These are phyloP conservation scores for Acrocalymma vagum DNA, from an alignment of 2,329 filamentous ascomycete species.

Conservation along the genomic window DNA sequence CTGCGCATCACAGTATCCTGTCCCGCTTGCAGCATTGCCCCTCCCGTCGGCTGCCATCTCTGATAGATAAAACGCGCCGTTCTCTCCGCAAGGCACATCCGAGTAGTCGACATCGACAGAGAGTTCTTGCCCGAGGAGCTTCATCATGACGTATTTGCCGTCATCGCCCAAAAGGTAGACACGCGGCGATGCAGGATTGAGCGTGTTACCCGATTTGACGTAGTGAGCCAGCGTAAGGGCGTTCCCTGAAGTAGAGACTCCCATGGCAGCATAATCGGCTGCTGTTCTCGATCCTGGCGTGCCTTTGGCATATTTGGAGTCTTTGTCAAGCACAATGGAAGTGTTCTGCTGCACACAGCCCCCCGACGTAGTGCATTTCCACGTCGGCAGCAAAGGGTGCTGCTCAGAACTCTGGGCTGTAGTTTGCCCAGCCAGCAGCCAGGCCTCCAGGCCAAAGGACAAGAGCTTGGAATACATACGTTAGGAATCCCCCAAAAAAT, in stretches of 20 bases:
- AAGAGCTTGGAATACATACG: slow-evolving; percentile 12
- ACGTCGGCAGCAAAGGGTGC: slow-evolving; percentile 58
- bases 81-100: slow-evolving; percentile 16
- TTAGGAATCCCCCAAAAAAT: no score
- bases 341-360: slow-evolving; percentile 56
- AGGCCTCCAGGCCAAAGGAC: slow-evolving; percentile 10
- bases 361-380: slow-evolving; percentile 54
- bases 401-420: slow-evolving; percentile 44
- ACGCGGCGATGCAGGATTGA: slow-evolving; percentile 14
- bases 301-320: slow-evolving; percentile 13
- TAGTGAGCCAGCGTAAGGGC: slow-evolving; percentile 21
- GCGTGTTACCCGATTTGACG: slow-evolving; percentile 11
- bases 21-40: slow-evolving; percentile 13
- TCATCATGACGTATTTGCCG: slow-evolving; percentile 15
- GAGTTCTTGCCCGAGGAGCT: slow-evolving; percentile 17
- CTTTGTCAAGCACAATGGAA: slow-evolving; percentile 55
- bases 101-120: slow-evolving; percentile 17
- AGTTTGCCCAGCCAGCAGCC: slow-evolving; percentile 10
- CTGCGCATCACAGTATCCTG: slow-evolving; percentile 18
- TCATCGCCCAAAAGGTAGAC: slow-evolving; percentile 16
- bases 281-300: slow-evolving; percentile 14
- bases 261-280: slow-evolving; percentile 17
- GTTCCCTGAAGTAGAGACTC: slow-evolving; percentile 26
- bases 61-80: slow-evolving; percentile 17
- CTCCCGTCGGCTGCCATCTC: slow-evolving; percentile 15